Conservation (phyloP, 371 early-diverging fungal genomes). For the Mucor indicus region DNA sequence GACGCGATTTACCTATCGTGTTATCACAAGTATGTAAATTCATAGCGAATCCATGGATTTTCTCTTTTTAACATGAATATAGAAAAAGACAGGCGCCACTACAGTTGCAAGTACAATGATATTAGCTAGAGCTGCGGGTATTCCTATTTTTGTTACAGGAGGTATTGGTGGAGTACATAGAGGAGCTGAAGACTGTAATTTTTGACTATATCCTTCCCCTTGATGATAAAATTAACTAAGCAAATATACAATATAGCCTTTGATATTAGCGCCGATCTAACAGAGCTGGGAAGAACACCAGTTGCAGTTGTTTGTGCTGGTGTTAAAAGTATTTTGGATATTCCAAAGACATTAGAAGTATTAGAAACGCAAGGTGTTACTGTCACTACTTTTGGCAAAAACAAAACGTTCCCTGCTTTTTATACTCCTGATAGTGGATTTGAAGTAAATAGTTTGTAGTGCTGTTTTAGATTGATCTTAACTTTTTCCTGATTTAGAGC, state of each 20-base stretch:
- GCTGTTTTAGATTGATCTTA: not conserved
- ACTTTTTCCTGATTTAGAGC: conserved; percentile 32
- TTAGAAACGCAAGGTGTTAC: conserved; percentile 94
- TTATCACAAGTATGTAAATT: conserved; percentile 51
- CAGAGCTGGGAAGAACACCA: conserved; percentile 87
- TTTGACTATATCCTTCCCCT: not conserved
- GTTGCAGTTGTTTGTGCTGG: conserved; percentile 94
- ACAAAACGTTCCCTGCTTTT: conserved; percentile 83
- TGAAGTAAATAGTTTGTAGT: conserved; percentile 28
- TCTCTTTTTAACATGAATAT: not conserved
- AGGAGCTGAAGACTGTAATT: conserved; percentile 70
- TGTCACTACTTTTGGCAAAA: conserved; percentile 71
- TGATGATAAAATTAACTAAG: not conserved
- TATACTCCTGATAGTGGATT: conserved; percentile 78
- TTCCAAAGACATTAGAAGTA: conserved; percentile 85
- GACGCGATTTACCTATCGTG: conserved; percentile 81
- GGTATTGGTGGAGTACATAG: conserved; percentile 97
- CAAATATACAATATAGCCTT: conserved; percentile 39
- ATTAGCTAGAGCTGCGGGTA: conserved; percentile 81
- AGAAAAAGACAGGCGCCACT: conserved; percentile 76
- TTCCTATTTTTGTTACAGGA: conserved; percentile 91
- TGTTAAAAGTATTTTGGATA: conserved; percentile 91
- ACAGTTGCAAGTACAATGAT: conserved; percentile 92
- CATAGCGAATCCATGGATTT: not conserved
- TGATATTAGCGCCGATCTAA: conserved; percentile 92